Evolutionary conservation across 2,329 filamentous ascomycete species (phyloP).

Genomic region (Xylariaceae sp.): DNA sequence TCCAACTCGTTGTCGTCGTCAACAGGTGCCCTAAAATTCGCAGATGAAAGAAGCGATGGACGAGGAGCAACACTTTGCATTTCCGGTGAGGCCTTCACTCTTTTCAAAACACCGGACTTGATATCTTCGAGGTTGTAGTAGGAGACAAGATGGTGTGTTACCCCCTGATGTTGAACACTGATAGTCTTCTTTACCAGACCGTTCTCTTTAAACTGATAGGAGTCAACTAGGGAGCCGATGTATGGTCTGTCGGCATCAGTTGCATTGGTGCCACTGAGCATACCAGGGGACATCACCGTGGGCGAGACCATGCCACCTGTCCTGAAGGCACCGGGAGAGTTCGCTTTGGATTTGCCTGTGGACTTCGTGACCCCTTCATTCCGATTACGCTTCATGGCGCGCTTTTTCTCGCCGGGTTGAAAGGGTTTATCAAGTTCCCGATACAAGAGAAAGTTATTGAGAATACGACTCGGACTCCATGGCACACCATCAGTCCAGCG

Average conservation of each 20-base stretch:
- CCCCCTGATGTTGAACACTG: conserved; percentile 68
- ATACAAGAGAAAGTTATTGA: conserved; percentile 82
- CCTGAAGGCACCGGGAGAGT: conserved; percentile 16
- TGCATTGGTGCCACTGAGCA: neutral
- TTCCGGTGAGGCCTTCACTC: conserved; percentile 53
- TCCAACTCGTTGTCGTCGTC: conserved; percentile 50
- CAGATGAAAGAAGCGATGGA: conserved; percentile 53
- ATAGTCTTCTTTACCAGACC: conserved; percentile 93
- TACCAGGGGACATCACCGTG: neutral
- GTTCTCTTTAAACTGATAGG: conserved; percentile 77
- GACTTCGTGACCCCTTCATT: conserved; percentile 39
- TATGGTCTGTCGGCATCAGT: conserved; percentile 38
- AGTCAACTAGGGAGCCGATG: conserved; percentile 82
- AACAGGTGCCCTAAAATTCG: conserved; percentile 64
- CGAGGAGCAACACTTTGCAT: conserved; percentile 52
- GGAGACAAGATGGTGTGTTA: conserved; percentile 80
- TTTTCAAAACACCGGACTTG: conserved; percentile 53
- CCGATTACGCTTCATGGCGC: conserved; percentile 68
- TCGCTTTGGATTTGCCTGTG: conserved; percentile 26
- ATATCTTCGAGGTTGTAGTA: conserved; percentile 85
- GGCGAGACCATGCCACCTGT: neutral
- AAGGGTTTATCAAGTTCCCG: conserved; percentile 76
- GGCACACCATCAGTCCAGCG: conserved; percentile 89
- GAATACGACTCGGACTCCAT: conserved; percentile 85
- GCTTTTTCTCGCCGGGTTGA: conserved; percentile 78